These are phyloP conservation scores for Quercus alba DNA, from an alignment of 306 rosid genomes.

Conservation along the genomic window DNA sequence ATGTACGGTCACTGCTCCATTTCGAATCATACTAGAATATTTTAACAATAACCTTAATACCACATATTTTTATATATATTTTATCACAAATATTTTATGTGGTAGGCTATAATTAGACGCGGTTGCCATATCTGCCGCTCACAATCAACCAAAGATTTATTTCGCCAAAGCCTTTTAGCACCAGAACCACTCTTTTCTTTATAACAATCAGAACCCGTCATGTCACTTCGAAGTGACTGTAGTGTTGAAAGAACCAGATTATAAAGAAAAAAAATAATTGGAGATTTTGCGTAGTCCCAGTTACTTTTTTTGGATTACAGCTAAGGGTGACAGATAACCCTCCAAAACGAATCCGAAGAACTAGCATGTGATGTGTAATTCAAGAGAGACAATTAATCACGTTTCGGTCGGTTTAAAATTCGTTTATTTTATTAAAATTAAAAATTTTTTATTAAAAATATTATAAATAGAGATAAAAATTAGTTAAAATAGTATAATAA, in stretches of 20 bases:
- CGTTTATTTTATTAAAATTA: accelerated
- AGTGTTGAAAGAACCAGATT: neutral
- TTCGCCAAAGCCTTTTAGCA: too few species aligned
- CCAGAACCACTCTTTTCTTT: neutral
- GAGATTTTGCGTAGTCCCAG: neutral
- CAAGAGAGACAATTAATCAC: too few species aligned
- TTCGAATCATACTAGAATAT: neutral
- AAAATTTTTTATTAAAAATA: accelerated
- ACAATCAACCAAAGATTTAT: neutral
- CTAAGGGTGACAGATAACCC: too few species aligned
- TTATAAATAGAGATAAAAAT: accelerated
- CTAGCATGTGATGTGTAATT: too few species aligned
- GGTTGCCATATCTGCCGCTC: too few species aligned
- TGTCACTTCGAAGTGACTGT: neutral
- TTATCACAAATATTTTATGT: neutral
- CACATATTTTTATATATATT: neutral
- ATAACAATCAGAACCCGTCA: neutral
- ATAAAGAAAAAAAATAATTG: neutral
- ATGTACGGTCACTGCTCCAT: neutral
- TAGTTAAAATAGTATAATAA: accelerated
- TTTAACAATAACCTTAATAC: too few species aligned
- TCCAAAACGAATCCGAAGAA: too few species aligned
- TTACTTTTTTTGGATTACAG: too few species aligned
- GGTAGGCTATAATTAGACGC: too few species aligned
- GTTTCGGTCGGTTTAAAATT: accelerated